phyloP scores from a whole-genome alignment of 2,329 filamentous ascomycete species.

The Myrmaecium sp. region DNA sequence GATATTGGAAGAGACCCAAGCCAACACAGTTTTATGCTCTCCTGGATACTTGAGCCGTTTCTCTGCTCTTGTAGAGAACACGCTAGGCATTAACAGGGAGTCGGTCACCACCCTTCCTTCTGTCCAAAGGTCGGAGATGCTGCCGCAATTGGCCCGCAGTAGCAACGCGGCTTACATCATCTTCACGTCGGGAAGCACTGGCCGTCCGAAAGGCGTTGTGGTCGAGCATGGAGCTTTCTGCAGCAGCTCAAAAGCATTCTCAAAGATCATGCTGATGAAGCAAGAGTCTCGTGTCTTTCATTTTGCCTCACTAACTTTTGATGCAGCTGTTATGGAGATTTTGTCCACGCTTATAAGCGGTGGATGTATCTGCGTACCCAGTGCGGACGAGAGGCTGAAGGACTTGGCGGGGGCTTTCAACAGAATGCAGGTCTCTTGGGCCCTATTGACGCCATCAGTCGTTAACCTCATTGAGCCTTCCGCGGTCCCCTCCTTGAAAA shows the following conservation, averaged over 20 bases:
- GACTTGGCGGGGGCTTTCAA: slow-evolving; percentile 26
- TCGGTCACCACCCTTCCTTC: too few relatives aligned
- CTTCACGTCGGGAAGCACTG: slow-evolving; percentile 11
- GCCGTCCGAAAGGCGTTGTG: slow-evolving; percentile 12
- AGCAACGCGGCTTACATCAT: slow-evolving; percentile 8
- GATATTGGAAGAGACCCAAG: slow-evolving; percentile 13
- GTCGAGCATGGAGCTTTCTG: slow-evolving; percentile 14
- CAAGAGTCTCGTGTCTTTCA: slow-evolving; percentile 11
- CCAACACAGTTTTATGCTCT: slow-evolving; percentile 14
- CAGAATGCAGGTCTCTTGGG: slow-evolving; percentile 17
- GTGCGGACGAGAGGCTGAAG: slow-evolving; percentile 31
- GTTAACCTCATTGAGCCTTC: slow-evolving; percentile 20
- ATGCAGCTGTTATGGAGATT: slow-evolving; percentile 20
- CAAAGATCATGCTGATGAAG: slow-evolving; percentile 4
- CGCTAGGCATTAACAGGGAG: too few relatives aligned
- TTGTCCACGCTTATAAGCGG: slow-evolving; percentile 17
- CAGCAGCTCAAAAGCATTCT: slow-evolving; percentile 7
- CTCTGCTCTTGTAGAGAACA: slow-evolving; percentile 6
- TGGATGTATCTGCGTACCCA: slow-evolving; percentile 18
- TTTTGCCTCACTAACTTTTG: slow-evolving; percentile 22
- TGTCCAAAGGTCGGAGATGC: too few relatives aligned
- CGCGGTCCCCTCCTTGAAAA: slow-evolving; percentile 17
- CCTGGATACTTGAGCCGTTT: slow-evolving; percentile 10
- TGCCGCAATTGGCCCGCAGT: too few relatives aligned
- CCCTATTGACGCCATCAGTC: slow-evolving; percentile 20